Evolutionary conservation across 192 early-diverging fungal genomes (phyloP).

Genomic region (Gaertneriomyces sp.): DNA sequence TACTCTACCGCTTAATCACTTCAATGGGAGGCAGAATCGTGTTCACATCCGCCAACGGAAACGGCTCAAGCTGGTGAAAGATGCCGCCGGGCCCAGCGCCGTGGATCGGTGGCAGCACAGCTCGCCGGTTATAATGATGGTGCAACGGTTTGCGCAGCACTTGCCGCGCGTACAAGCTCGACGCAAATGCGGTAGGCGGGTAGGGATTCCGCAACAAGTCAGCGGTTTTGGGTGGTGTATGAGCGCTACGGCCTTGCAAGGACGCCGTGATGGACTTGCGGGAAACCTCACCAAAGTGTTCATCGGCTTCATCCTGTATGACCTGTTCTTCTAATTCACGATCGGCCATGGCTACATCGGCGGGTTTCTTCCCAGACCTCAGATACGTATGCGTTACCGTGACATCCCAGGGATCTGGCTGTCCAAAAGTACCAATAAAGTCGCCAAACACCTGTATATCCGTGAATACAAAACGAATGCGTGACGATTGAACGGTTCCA

Average conservation of each 20-base stretch:
- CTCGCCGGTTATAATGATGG: conserved; percentile 7
- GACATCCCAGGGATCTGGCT: conserved; percentile 43
- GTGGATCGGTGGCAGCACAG: neutral
- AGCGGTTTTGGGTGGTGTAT: neutral
- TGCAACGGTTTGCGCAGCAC: conserved; percentile 29
- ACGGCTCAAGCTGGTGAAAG: conserved; percentile 25
- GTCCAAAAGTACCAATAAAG: conserved; percentile 54
- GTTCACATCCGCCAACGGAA: conserved; percentile 14
- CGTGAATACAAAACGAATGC: neutral
- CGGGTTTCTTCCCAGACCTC: conserved; percentile 30
- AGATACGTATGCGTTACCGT: conserved; percentile 35
- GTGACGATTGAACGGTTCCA: too few relatives aligned
- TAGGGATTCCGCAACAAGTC: neutral
- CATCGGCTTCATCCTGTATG: conserved; percentile 16
- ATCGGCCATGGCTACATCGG: conserved; percentile 12
- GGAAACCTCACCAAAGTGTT: too few relatives aligned
- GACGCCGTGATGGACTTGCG: neutral
- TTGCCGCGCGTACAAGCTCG: conserved; percentile 22
- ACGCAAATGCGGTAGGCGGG: neutral
- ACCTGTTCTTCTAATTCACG: neutral
- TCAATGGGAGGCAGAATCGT: neutral
- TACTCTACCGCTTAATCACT: too few relatives aligned
- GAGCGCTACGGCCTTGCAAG: neutral
- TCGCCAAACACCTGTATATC: conserved; percentile 33
- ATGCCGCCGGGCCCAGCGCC: conserved; percentile 7